Conservation (phyloP, 208 protist genomes). For the Wallacemonas sp. region DNA sequence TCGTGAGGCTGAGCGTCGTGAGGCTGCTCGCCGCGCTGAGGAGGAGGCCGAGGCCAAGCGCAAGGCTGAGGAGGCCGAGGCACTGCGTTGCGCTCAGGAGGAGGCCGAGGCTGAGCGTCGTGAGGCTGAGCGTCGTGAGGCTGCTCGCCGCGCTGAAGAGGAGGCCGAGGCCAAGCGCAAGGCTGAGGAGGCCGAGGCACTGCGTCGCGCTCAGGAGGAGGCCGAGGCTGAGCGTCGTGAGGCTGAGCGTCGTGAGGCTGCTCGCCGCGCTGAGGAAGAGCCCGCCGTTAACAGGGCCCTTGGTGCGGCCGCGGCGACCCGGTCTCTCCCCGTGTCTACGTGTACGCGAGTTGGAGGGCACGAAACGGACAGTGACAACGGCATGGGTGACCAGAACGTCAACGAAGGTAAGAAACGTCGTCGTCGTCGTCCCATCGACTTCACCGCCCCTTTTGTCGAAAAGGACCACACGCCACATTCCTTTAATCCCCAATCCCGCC, state of each 20-base stretch:
- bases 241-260: neutral
- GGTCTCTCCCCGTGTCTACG: too few species aligned
- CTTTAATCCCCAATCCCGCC: neutral
- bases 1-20: too few species aligned
- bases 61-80: neutral
- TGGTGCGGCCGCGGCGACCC: too few species aligned
- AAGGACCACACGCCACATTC: constrained; percentile 6
- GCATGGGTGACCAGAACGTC: neutral
- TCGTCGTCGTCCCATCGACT: constrained; percentile 8
- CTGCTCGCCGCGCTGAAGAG: constrained; percentile 5
- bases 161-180: neutral
- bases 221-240: constrained; percentile 4
- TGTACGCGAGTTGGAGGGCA: too few species aligned
- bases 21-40: neutral
- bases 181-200: constrained; percentile 11
- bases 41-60: constrained; percentile 11
- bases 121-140: constrained; percentile 11
- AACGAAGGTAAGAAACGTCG: neutral
- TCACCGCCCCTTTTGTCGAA: constrained; percentile 13
- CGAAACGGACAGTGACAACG: neutral
- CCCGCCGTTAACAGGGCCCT: too few species aligned
- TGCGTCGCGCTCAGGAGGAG: constrained; percentile 9
- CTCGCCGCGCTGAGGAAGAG: constrained; percentile 7
- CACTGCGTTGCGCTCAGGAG: too few species aligned
- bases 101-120: too few species aligned